These are phyloP conservation scores for Houttuynia cordata DNA, from an alignment of 164 flowering plant genomes.

Conservation along the genomic window DNA sequence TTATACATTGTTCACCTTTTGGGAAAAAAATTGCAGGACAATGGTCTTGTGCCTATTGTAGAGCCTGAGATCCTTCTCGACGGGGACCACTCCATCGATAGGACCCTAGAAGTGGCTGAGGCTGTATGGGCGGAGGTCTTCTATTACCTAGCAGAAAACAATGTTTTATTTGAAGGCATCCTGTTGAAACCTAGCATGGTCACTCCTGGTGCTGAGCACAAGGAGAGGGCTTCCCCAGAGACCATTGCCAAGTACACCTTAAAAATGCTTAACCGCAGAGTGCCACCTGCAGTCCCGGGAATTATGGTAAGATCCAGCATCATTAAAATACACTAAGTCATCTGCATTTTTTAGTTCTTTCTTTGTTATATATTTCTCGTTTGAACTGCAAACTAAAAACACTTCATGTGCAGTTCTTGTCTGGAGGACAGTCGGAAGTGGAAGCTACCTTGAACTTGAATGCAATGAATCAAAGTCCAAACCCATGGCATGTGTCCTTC, in stretches of 20 bases:
- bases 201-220: slow-evolving; percentile 86
- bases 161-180: slow-evolving; percentile 70
- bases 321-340: no score
- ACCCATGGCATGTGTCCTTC: slow-evolving; percentile 88
- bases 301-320: slow-evolving; percentile 40
- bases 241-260: slow-evolving; percentile 64
- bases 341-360: neutral
- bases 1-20: neutral
- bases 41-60: slow-evolving; percentile 75
- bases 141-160: slow-evolving; percentile 68
- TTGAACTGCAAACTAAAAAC: neutral
- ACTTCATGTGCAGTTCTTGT: slow-evolving; percentile 41
- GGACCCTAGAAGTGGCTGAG: slow-evolving; percentile 78
- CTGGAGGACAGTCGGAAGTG: slow-evolving; percentile 78
- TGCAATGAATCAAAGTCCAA: slow-evolving; percentile 81
- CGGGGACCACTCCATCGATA: slow-evolving; percentile 71
- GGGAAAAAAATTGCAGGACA: slow-evolving; percentile 34
- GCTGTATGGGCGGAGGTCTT: slow-evolving; percentile 76
- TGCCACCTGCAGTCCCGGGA: slow-evolving; percentile 83
- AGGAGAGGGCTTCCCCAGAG: slow-evolving; percentile 67
- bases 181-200: slow-evolving; percentile 86
- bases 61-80: slow-evolving; percentile 89
- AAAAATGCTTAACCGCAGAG: slow-evolving; percentile 59
- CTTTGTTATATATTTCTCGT: slow-evolving; percentile 2
- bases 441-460: slow-evolving; percentile 75